phyloP scores from a whole-genome alignment of 2,329 filamentous ascomycete species.

The Claviceps sp. region DNA sequence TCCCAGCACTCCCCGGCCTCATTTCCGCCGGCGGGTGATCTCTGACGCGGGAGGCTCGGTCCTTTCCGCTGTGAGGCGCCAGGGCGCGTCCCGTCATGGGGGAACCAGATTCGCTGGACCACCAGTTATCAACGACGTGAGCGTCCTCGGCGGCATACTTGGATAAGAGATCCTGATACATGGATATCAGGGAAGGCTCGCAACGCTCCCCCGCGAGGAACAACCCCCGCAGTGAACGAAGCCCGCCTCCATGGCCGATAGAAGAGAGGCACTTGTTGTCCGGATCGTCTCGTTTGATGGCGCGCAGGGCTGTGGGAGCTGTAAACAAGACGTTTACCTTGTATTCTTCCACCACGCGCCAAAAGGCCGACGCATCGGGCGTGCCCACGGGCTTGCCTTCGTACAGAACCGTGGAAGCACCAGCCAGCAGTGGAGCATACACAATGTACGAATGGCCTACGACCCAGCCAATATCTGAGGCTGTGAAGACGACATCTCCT shows the following conservation, averaged over 20 bases:
- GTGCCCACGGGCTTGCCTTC: slow-evolving; percentile 92
- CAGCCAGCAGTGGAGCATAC: slow-evolving; percentile 74
- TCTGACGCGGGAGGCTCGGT: slow-evolving; percentile 31
- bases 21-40: slow-evolving; percentile 36
- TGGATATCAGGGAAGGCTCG: slow-evolving; percentile 70
- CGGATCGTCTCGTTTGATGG: slow-evolving; percentile 76
- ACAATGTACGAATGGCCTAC: slow-evolving; percentile 63
- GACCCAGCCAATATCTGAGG: slow-evolving; percentile 82
- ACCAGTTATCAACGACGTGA: slow-evolving; percentile 46
- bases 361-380: slow-evolving; percentile 76
- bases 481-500: slow-evolving; percentile 61
- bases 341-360: slow-evolving; percentile 76
- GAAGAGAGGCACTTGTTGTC: slow-evolving; percentile 52
- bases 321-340: slow-evolving; percentile 76
- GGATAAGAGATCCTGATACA: slow-evolving; percentile 62
- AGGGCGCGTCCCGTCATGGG: slow-evolving; percentile 44
- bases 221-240: slow-evolving; percentile 58
- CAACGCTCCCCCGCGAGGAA: slow-evolving; percentile 85
- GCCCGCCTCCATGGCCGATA: slow-evolving; percentile 52
- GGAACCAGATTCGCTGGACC: slow-evolving; percentile 46
- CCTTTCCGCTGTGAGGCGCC: slow-evolving; percentile 42
- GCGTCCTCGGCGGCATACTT: slow-evolving; percentile 50
- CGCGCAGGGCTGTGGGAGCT: slow-evolving; percentile 74
- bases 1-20: slow-evolving; percentile 78
- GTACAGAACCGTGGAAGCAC: slow-evolving; percentile 76